phyloP scores from a whole-genome alignment of 1,284 basidiomycete species.

The Uromyces viciae-fabae region DNA sequence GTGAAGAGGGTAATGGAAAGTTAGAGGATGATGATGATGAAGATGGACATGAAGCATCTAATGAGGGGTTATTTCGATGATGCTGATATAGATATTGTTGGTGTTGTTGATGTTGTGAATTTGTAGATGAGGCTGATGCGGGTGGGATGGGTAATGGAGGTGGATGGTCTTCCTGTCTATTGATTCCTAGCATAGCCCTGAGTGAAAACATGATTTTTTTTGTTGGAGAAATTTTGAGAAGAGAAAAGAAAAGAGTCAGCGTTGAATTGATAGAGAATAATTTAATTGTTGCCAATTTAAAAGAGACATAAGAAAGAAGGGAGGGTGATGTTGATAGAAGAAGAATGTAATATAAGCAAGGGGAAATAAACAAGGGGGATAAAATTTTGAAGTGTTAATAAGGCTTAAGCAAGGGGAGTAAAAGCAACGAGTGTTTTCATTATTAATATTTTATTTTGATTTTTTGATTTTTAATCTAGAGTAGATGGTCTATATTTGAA shows the following conservation, averaged over 20 bases:
- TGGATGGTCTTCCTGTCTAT: conserved; percentile 11
- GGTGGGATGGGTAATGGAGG: background rate
- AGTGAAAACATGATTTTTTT: background rate
- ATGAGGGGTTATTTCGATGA: conserved; percentile 2
- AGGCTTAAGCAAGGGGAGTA: too few relatives aligned
- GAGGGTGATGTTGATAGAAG: background rate
- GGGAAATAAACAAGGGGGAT: background rate
- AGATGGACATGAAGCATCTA: conserved; percentile 22
- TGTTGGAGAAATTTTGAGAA: background rate
- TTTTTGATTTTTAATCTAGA: too few relatives aligned
- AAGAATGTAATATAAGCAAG: background rate
- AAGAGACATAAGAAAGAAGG: too few relatives aligned
- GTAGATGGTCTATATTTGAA: too few relatives aligned
- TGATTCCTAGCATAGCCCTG: conserved; percentile 40
- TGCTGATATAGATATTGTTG: conserved; percentile 10
- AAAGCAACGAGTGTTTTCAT: too few relatives aligned
- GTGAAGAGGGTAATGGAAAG: background rate
- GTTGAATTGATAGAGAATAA: background rate
- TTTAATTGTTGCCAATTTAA: too few relatives aligned
- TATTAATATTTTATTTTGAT: too few relatives aligned
- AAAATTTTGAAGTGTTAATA: too few relatives aligned
- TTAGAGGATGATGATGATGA: conserved; percentile 18
- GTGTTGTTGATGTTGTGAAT: conserved; percentile 15
- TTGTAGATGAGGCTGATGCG: conserved; percentile 10
- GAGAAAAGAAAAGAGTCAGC: background rate